Conservation (phyloP, 257 asterid species). For the Linaria vulgaris region DNA sequence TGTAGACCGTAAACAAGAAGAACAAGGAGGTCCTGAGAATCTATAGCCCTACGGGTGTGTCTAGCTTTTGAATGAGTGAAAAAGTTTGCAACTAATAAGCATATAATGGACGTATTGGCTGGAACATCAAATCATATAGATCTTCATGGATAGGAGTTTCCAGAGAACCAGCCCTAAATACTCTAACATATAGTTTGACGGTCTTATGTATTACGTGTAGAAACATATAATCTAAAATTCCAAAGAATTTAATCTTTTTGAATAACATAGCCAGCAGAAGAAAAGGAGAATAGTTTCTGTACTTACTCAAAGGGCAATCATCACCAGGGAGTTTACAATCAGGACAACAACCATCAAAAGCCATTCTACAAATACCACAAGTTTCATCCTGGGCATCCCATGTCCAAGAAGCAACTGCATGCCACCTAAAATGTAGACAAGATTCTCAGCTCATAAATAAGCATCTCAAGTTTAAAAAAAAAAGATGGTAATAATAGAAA, state of each 20-base stretch:
- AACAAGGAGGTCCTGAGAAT: background rate
- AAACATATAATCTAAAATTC: too few species aligned
- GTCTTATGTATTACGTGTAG: too few species aligned
- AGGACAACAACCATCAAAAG: conserved; percentile 16
- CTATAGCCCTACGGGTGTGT: background rate
- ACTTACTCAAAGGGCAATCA: conserved; percentile 15
- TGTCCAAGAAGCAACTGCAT: conserved; percentile 91
- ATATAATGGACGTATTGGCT: background rate
- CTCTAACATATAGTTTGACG: too few species aligned
- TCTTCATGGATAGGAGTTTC: too few species aligned
- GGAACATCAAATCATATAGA: too few species aligned
- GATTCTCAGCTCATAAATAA: conserved; percentile 7
- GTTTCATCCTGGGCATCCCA: conserved; percentile 57
- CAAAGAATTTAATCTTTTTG: too few species aligned
- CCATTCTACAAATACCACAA: conserved; percentile 16
- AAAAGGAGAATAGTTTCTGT: background rate
- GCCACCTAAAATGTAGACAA: conserved; percentile 53
- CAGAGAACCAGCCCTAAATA: too few species aligned
- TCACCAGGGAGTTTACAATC: conserved; percentile 6
- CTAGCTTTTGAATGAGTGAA: background rate
- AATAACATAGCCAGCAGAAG: background rate
- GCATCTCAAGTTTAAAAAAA: background rate
- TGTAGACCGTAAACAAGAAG: background rate
- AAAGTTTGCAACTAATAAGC: background rate
- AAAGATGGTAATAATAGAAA: background rate